phyloP scores from a whole-genome alignment of 441 rosid species.

The Jatropha multifida region DNA sequence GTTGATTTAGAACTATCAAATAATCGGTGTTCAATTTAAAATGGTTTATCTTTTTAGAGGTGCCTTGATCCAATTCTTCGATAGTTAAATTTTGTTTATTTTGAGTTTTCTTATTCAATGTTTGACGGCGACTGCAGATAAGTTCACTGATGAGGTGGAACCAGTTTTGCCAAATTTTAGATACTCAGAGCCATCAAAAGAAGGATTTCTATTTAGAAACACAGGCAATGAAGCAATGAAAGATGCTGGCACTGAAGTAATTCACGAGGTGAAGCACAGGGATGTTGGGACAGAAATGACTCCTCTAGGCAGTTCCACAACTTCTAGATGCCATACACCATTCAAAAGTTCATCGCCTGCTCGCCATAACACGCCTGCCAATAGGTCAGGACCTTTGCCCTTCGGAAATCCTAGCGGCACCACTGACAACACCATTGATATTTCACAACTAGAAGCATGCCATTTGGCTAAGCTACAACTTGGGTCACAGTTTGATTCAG shows the following conservation, averaged over 20 bases:
- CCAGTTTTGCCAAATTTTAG: slow-evolving; percentile 47
- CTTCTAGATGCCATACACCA: slow-evolving; percentile 82
- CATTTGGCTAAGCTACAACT: slow-evolving; percentile 74
- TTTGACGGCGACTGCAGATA: slow-evolving; percentile 45
- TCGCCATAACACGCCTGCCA: slow-evolving; percentile 88
- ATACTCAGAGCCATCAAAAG: slow-evolving; percentile 59
- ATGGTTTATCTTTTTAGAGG: not conserved
- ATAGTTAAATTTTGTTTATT: not conserved
- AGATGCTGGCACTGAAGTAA: slow-evolving; percentile 49
- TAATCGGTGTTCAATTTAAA: not conserved
- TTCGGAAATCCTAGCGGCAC: slow-evolving; percentile 28
- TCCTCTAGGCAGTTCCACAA: slow-evolving; percentile 73
- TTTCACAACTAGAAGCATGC: slow-evolving; percentile 62
- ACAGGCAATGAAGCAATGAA: slow-evolving; percentile 41
- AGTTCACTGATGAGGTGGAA: slow-evolving; percentile 70
- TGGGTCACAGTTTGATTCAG: slow-evolving; percentile 64
- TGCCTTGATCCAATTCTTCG: not conserved
- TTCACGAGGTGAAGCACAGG: slow-evolving; percentile 57
- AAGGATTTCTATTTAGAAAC: slow-evolving; percentile 75
- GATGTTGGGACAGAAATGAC: slow-evolving; percentile 97
- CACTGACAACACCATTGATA: slow-evolving; percentile 41
- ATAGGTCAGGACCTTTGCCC: slow-evolving; percentile 78
- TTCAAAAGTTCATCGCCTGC: slow-evolving; percentile 72
- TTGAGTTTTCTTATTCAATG: slow-evolving; percentile 6
- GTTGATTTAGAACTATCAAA: not conserved